phyloP scores from a whole-genome alignment of 331 rosid species.

The Quercus phellos region DNA sequence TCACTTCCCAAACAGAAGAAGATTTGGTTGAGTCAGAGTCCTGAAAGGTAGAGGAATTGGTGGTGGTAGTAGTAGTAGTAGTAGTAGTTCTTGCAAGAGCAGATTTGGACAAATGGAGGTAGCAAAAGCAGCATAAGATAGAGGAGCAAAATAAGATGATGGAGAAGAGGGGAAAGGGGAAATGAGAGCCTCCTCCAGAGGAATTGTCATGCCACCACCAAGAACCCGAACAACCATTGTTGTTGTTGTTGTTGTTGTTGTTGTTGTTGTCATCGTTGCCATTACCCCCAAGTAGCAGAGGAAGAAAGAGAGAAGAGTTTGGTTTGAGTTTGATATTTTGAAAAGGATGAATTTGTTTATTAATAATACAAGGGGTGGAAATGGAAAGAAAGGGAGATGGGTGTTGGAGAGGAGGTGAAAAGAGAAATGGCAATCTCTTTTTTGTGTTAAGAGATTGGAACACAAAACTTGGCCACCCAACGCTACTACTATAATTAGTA shows the following conservation, averaged over 20 bases:
- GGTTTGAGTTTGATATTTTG: not conserved
- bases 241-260: slow-evolving; percentile 30
- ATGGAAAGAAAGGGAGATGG: slow-evolving; percentile 12
- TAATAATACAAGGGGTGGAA: slow-evolving; percentile 5
- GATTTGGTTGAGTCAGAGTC: slow-evolving; percentile 7
- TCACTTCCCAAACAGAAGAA: slow-evolving; percentile 58
- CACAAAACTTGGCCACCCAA: slow-evolving; percentile 1
- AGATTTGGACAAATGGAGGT: slow-evolving; percentile 41
- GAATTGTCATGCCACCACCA: slow-evolving; percentile 27
- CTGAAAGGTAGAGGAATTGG: not conserved
- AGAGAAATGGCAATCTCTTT: not conserved
- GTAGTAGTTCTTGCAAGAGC: slow-evolving; percentile 46
- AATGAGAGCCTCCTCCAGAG: slow-evolving; percentile 17
- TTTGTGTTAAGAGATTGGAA: not conserved
- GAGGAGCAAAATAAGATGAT: slow-evolving; percentile 28
- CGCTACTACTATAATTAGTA: too few species aligned
- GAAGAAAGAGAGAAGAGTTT: slow-evolving; percentile 21
- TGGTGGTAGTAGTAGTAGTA: not conserved
- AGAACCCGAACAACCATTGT: slow-evolving; percentile 33
- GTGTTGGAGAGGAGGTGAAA: slow-evolving; percentile 11
- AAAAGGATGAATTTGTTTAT: not conserved
- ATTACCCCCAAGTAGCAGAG: slow-evolving; percentile 1
- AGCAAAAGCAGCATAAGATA: slow-evolving; percentile 38
- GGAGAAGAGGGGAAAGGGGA: slow-evolving; percentile 35
- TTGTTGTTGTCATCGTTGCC: slow-evolving; percentile 21